Base-by-base conservation (phyloP, 306 rosid genomes). In the Crotalaria pallida region DNA sequence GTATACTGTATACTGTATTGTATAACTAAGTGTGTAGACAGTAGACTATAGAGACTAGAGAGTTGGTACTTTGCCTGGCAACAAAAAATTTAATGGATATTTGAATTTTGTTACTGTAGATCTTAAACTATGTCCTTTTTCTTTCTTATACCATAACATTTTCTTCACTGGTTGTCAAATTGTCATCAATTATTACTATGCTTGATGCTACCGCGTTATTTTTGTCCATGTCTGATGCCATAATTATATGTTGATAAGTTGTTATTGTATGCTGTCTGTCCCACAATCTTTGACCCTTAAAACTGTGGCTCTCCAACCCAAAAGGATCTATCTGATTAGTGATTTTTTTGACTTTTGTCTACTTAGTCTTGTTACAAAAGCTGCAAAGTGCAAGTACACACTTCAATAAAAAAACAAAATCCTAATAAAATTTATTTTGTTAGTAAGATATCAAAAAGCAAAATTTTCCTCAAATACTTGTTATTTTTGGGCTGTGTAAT, bases 261-360 rank as follows among this genome's bases (percentile, higher is more conserved):
- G 48, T 49, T n/a, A n/a, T n/a, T n/a, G n/a, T 66, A 15, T 38
- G 43, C 52, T 31, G 47, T n/a, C n/a, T 59, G 76, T 24, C 69
- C 68, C 77, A 47, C 73, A n/a, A 53, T 21, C 50, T 58, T 61
- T 77, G 69, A 61, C 73, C 43, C 12, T 23, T 23, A 36, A 19
- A 72, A 13, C 48, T 21, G 61, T 34, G 48, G 69, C 57, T 19
- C 69, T 33, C 7, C 24, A 38, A 24, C 12, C 62, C 13, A 47
- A 23, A 44, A 57, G 19, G 51, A 48, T 72, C 19, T 43, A 48
- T 72, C 19, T 43, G 41, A 33, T 58, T 17, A 18, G n/a, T 58
- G 33, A 59, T 59, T 79, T 79, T 73, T 72, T 79, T 73, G 75
- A 72, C 71, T 58, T 41, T 49, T 48, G 57, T 48, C 34, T 13